phyloP scores from a whole-genome alignment of 371 early-diverging fungal genomes.

The Actinomortierella ambigua region DNA sequence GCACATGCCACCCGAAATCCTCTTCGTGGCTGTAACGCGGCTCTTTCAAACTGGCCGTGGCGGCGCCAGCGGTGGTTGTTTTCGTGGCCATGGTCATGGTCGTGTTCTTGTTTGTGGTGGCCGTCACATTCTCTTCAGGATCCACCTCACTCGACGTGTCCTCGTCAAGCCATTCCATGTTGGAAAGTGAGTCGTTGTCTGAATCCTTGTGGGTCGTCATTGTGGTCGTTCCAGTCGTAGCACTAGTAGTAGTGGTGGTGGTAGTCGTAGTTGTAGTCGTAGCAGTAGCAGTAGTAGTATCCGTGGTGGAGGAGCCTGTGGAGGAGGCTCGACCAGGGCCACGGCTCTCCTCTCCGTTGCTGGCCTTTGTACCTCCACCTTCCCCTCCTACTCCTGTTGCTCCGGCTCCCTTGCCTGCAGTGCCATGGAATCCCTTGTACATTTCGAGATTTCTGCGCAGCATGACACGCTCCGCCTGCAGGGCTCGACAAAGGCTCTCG shows the following conservation, averaged over 20 bases:
- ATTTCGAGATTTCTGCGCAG: slow-evolving; percentile 15
- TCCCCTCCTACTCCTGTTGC: slow-evolving; percentile 3
- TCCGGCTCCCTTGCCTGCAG: not conserved
- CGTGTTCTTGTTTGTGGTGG: too few species aligned
- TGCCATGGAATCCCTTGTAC: slow-evolving; percentile 10
- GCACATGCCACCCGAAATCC: too few species aligned
- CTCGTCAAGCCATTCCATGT: too few species aligned
- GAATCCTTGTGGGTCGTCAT: too few species aligned
- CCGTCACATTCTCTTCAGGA: too few species aligned
- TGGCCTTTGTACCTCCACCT: slow-evolving; percentile 1
- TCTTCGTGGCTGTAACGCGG: too few species aligned
- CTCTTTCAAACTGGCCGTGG: too few species aligned
- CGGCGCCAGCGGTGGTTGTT: too few species aligned
- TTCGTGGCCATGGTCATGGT: too few species aligned
- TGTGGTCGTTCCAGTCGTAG: too few species aligned
- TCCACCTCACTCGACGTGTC: too few species aligned
- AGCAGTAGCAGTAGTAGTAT: not conserved
- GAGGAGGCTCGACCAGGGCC: not conserved
- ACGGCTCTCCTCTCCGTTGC: not conserved
- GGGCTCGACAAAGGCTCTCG: slow-evolving; percentile 58
- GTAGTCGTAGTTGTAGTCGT: not conserved
- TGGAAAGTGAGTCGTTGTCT: too few species aligned
- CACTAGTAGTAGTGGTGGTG: not conserved
- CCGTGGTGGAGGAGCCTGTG: not conserved
- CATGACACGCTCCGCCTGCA: slow-evolving; percentile 46